A percentile compares a stretch with the other conserved stretches of the same genome.
Evolutionary conservation across 306 rosid species (phyloP).

Genomic region (Casuarina equisetifolia): DNA sequence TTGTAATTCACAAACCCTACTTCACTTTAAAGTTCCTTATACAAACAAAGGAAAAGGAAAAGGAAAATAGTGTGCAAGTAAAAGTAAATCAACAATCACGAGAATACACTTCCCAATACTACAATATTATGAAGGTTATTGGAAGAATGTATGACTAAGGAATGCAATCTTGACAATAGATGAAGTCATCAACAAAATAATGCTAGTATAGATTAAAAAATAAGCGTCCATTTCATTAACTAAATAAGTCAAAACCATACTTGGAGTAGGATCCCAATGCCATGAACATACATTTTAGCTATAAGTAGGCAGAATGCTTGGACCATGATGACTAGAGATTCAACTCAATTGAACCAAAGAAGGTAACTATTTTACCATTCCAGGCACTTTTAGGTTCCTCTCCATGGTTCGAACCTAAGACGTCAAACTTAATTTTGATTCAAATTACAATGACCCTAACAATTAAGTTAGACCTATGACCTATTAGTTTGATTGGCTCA

Average conservation of each 20-base stretch:
- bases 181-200: background rate
- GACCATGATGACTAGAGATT: constrained; percentile 98
- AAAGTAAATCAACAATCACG: background rate
- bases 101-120: constrained; percentile 3
- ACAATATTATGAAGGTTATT: constrained; percentile 6
- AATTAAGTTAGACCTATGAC: no score
- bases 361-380: constrained; percentile 66
- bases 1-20: background rate
- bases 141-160: background rate
- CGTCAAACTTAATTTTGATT: constrained; percentile 21
- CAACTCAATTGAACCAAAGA: constrained; percentile 43
- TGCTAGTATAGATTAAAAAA: background rate
- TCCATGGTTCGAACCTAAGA: constrained; percentile 92
- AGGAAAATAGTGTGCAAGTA: background rate
- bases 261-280: constrained; percentile 98
- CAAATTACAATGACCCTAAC: no score
- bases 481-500: no score
- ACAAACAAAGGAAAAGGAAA: background rate
- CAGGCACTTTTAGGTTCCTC: constrained; percentile 87
- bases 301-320: constrained; percentile 93
- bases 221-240: constrained; percentile 1
- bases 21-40: background rate
- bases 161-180: constrained; percentile 13
- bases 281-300: constrained; percentile 95
- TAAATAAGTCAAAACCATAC: constrained; percentile 41